A percentile compares a stretch with the other conserved stretches of the same genome.
Conservation (phyloP, 495 filamentous ascomycete species). For the Pyrenula massariospora region DNA sequence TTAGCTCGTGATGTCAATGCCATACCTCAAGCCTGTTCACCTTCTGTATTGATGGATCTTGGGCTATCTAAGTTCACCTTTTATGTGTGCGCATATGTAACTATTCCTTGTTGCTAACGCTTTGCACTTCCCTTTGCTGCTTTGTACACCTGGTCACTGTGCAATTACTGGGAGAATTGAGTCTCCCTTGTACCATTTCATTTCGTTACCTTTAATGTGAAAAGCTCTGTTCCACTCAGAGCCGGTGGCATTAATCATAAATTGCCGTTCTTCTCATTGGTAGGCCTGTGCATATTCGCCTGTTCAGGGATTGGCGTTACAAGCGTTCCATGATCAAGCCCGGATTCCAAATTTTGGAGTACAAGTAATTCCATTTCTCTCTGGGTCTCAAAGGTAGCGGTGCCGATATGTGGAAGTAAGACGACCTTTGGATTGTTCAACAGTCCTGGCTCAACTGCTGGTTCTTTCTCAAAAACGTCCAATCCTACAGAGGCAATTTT, state of each 20-base stretch:
- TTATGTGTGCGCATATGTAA: too few relatives aligned
- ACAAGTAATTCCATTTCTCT: slow-evolving; percentile 70
- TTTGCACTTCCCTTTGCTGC: too few relatives aligned
- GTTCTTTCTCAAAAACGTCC: slow-evolving; percentile 76
- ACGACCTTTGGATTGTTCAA: slow-evolving; percentile 59
- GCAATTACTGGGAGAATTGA: too few relatives aligned
- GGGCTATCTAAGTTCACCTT: too few relatives aligned
- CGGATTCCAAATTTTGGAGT: slow-evolving; percentile 53
- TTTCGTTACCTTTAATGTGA: too few relatives aligned
- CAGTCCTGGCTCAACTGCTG: slow-evolving; percentile 57
- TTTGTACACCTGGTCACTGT: too few relatives aligned
- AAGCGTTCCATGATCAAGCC: slow-evolving; percentile 51
- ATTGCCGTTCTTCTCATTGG: not conserved
- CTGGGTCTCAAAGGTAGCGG: slow-evolving; percentile 51
- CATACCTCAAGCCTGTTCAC: too few relatives aligned
- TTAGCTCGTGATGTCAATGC: too few relatives aligned
- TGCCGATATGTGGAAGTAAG: slow-evolving; percentile 74
- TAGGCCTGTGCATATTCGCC: slow-evolving; percentile 4
- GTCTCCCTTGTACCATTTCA: too few relatives aligned
- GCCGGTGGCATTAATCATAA: not conserved
- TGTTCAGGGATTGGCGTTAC: slow-evolving; percentile 66
- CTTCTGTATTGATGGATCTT: too few relatives aligned
- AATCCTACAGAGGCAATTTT: slow-evolving; percentile 51
- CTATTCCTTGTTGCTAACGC: too few relatives aligned
- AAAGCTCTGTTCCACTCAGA: too few relatives aligned